Base-by-base conservation (phyloP, 2,329 filamentous ascomycete species). In the Colletotrichum gloeosporioides region DNA sequence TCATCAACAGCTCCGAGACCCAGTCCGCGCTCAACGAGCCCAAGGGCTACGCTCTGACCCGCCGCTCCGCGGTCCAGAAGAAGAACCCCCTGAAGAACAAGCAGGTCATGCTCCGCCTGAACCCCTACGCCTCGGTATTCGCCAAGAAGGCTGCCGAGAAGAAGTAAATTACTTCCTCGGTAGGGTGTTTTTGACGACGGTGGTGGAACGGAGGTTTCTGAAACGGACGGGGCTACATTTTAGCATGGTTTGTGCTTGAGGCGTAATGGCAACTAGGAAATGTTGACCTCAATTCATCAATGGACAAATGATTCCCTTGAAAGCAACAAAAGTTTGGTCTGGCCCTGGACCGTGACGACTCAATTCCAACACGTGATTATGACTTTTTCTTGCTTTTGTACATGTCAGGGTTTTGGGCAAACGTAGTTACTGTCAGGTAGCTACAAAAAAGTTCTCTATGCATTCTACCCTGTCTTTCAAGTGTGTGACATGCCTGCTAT, bases 21-120 rank as follows among this genome's bases (percentile, higher is more conserved):
- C 97, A 99, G 94, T 95, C 94, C 88, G 96, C 98, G 77, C 93
- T 99, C 85, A 93, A 95, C 83, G 95, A 94, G 78, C 95, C 96
- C 88, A 97, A 96, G 92, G 97, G 97, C 83, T 93, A 94, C 82
- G 93, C 95, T 85, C 89, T 93, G 85, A 98, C 96, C 89, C 98
- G 98, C 93, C 95, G 97, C 86, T 89, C 91, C 82, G 89, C 92
- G 85, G 95, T 98, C 82, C 96, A 98, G 93, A 99, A 99, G 96
- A 99, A 99, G 96, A 99, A 99, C 93, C 97, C 97, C 85, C 96
- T 99, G 82, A 92, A 91, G 90, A 99, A 99, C 95, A 98, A 96
- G 93, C 97, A 99, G 92, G 94, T 99, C 82, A 93, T 98, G 89
- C 95, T 99, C 86, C 95, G 97, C 84, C 95, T 99, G 88, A 99